Evolutionary conservation across 345 rosid species (phyloP).

Genomic region (Salix viminalis): DNA sequence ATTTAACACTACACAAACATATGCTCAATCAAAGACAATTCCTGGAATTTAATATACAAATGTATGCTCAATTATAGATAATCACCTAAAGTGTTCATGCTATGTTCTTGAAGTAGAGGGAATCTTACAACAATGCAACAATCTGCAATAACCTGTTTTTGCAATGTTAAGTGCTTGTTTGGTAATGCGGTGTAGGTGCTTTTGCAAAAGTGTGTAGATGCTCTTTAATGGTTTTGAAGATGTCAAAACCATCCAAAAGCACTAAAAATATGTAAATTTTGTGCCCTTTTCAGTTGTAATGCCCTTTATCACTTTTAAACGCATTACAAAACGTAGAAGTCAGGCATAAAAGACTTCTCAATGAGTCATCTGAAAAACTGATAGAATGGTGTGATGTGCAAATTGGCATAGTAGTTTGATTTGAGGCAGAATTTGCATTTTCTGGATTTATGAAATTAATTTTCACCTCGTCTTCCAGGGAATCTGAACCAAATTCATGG

Average conservation of each 20-base stretch:
- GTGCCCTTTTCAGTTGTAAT: neutral
- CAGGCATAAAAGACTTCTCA: neutral
- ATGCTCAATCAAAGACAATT: too few species aligned
- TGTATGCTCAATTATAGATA: neutral
- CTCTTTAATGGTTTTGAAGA: neutral
- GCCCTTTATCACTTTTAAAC: neutral
- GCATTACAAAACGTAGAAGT: too few species aligned
- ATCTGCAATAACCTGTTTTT: neutral
- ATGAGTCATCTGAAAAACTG: neutral
- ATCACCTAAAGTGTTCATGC: neutral
- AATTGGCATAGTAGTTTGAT: neutral
- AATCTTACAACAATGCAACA: neutral
- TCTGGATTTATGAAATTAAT: neutral
- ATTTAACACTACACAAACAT: too few species aligned
- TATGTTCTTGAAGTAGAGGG: neutral
- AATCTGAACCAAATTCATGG: conserved; percentile 99
- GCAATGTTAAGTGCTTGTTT: neutral
- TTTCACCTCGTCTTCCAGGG: conserved; percentile 43
- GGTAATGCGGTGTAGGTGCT: neutral
- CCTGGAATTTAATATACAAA: neutral
- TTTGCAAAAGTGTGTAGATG: neutral
- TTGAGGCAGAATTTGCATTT: conserved; percentile 2
- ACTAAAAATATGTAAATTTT: neutral
- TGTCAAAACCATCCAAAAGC: neutral
- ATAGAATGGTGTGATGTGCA: neutral